Conservation (phyloP, 805 yeast genomes). For the Starmerella ratchasimensis region DNA sequence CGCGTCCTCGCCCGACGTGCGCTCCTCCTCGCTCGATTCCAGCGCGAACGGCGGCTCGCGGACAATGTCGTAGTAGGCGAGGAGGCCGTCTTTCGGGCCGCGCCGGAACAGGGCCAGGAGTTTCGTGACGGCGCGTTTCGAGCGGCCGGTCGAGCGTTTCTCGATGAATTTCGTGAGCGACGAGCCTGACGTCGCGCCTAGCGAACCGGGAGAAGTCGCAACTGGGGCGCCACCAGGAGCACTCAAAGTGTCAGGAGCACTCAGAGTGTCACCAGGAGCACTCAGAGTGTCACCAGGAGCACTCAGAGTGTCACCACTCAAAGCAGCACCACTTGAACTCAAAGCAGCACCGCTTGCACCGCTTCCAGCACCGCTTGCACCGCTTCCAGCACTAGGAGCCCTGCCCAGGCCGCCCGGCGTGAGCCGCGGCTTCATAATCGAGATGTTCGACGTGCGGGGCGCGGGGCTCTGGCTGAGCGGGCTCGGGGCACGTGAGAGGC, state of each 20-base stretch:
- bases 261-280: not conserved
- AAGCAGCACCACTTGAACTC: not conserved
- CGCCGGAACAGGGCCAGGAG: constrained; percentile 1
- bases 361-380: no score
- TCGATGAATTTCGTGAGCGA: constrained; percentile 1
- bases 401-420: no score
- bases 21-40: not conserved
- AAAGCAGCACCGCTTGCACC: no score
- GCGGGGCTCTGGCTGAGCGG: no score
- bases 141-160: constrained; percentile 3
- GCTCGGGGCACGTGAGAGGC: no score
- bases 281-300: not conserved
- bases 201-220: not conserved
- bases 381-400: no score
- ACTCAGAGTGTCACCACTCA: not conserved
- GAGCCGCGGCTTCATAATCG: no score
- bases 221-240: not conserved
- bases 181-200: not conserved
- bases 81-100: constrained; percentile 2
- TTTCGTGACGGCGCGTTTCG: constrained; percentile 4
- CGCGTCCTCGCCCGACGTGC: no score
- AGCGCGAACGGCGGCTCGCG: not conserved
- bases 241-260: not conserved
- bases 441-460: no score
- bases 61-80: constrained; percentile 9